phyloP scores from a whole-genome alignment of 305 asterid species.

The Withania somnifera region DNA sequence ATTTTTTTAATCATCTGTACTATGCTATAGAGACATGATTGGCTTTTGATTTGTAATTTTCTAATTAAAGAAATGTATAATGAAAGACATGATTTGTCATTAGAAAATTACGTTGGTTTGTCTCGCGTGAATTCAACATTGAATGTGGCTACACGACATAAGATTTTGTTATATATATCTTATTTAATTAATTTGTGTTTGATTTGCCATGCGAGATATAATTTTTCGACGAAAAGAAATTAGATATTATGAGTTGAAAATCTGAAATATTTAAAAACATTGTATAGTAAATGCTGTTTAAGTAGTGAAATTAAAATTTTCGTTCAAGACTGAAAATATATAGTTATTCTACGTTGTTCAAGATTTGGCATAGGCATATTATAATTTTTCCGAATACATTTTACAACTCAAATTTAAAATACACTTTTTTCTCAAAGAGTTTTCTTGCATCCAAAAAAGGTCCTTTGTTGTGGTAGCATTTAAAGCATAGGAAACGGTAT shows the following conservation, averaged over 20 bases:
- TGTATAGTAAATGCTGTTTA: too few relatives aligned
- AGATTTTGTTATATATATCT: background rate
- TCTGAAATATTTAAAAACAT: background rate
- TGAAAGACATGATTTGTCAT: conserved; percentile 1
- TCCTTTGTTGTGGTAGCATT: background rate
- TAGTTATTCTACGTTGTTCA: too few relatives aligned
- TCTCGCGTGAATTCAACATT: conserved; percentile 46
- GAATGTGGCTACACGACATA: conserved; percentile 37
- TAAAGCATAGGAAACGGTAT: background rate
- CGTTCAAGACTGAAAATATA: too few relatives aligned
- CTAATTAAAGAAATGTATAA: background rate
- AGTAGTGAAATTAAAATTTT: too few relatives aligned
- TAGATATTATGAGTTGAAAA: background rate
- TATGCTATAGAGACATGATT: background rate
- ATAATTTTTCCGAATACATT: too few relatives aligned
- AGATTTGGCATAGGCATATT: too few relatives aligned
- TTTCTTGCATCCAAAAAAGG: too few relatives aligned
- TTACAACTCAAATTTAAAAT: too few relatives aligned
- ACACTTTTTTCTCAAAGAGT: too few relatives aligned
- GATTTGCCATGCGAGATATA: too few relatives aligned
- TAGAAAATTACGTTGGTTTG: conserved; percentile 34
- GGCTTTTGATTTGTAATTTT: background rate
- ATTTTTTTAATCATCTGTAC: background rate
- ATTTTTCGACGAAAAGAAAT: too few relatives aligned
- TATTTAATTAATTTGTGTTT: background rate